Conservation (phyloP, 257 asterid genomes). For the Nicotiana tabacum region DNA sequence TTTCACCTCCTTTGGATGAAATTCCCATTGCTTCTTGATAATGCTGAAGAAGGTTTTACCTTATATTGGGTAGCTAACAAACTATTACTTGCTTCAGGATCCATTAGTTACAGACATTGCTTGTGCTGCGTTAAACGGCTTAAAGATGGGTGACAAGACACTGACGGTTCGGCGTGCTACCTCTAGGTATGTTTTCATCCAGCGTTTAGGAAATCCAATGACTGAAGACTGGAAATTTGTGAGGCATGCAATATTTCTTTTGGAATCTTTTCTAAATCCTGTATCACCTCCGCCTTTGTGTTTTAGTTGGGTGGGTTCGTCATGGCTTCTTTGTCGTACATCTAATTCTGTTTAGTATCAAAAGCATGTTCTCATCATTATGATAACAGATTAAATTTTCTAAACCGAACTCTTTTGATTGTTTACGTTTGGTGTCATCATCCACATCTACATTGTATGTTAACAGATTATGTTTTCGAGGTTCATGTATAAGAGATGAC, state of each 20-base stretch:
- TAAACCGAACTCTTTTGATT: neutral
- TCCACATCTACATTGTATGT: neutral
- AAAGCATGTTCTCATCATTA: neutral
- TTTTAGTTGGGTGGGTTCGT: neutral
- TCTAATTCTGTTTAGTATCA: neutral
- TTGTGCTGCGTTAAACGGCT: conserved; percentile 95
- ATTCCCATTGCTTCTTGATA: conserved; percentile 11
- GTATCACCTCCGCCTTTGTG: neutral
- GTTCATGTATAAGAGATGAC: neutral
- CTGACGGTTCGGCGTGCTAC: conserved; percentile 91
- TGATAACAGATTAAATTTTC: neutral
- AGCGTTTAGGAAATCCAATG: neutral
- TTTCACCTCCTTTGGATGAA: neutral
- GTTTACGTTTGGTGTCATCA: neutral
- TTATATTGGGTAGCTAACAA: conserved; percentile 13
- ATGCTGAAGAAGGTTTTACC: conserved; percentile 16
- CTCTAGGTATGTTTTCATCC: conserved; percentile 53
- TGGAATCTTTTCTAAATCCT: neutral
- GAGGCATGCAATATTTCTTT: neutral
- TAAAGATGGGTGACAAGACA: conserved; percentile 95
- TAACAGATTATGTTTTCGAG: neutral
- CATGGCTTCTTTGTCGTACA: neutral
- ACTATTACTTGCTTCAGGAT: conserved; percentile 32
- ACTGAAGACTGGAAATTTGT: neutral
- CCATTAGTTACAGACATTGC: conserved; percentile 88